Evolutionary conservation across 805 yeast genomes (phyloP), one percentile per base, ranked within the genome.

Genomic region (Blastobotrys parvus): DNA sequence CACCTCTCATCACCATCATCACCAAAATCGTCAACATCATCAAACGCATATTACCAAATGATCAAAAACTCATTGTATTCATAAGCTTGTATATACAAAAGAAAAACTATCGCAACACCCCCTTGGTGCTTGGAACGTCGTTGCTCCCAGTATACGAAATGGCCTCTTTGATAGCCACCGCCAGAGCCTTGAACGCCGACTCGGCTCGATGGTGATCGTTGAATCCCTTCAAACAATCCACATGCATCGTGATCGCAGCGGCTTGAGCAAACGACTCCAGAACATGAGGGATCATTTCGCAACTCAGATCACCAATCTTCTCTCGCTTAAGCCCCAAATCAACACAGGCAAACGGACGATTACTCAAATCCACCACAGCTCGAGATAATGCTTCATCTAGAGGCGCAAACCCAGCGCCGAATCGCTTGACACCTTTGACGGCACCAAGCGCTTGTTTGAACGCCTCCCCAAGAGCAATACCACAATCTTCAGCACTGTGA

Each of bases 221-320:
- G 62, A 76, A 77, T 0, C 98, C 98, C 52, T 97, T 72, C 45
- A 92, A 59, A 62, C 95, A 86, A 64, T 92, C 98, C 29, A 92
- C 95, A 58, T 92, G 98, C 57, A 92, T 58, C 1, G 98, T 92
- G 43, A 92, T 74, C 47, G 82, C 82, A 1, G 97, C 95, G 33
- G 84, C 85, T 56, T 83, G 86, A 2, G 97, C 96, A 69, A 92
- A 92, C 54, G 94, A 82, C 63, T 88, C 95, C 48, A 92, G 61
- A 38, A 92, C 89, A 62, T 92, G 98, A n/a, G 97, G 97, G 50
- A 92, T 82, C 98, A 92, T 92, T 67, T 92, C 98, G 57, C 92
- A 78, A 30, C 88, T 77, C 41, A 92, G 71, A 57, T 85, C 94
- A 42, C 98, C 98, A 53, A 92, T 79, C 61, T 82, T 88, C 61